Evolutionary conservation across 208 protist species (phyloP), one percentile per base, ranked within the genome.

Genomic region (Leishmania amazonensis): DNA sequence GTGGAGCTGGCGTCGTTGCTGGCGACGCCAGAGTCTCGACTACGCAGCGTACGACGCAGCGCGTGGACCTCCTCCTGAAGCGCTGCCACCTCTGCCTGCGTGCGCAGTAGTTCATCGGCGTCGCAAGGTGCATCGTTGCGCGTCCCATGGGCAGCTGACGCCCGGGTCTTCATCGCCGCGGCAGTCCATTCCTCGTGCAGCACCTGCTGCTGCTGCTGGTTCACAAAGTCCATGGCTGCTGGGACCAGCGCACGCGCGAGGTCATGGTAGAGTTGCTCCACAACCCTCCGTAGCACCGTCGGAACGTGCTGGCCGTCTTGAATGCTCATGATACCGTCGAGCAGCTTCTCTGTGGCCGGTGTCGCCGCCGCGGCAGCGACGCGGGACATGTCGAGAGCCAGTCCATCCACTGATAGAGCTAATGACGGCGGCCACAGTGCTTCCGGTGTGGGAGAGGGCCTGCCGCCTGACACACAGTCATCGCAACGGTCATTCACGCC

Each of bases 291-390:
- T 7, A 85, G 60, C 47, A 60, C 72, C 28, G 77, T 28, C 1
- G 82, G 82, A 38, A 85, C 82, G 57, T 81, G 62, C 42, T 81
- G 49, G 19, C 73, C 77, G n/a, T 81, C 77, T 47, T 79, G 51
- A 24, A 85, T 81, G 82, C 13, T 58, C 82, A 85, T 85, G 38
- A 85, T 85, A 3, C 38, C 78, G 24, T 81, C 77, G 17, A 85
- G 77, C 7, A 85, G 71, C 77, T 53, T 17, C 73, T 67, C 49
- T 45, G 82, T 71, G 9, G 77, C 82, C 6, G 49, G 17, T 3
- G 54, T 42, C 2, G 73, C 54, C 19, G 68, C 77, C 5, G 70
- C 76, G 7, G 64, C 76, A 6, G 82, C 82, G 5, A 77, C 78
- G 9, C 77, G 62, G 9, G 60, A 78, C 82, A 85, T 81, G 17